phyloP scores from a whole-genome alignment of 192 early-diverging fungal genomes.

The Anaeromyces robustus region DNA sequence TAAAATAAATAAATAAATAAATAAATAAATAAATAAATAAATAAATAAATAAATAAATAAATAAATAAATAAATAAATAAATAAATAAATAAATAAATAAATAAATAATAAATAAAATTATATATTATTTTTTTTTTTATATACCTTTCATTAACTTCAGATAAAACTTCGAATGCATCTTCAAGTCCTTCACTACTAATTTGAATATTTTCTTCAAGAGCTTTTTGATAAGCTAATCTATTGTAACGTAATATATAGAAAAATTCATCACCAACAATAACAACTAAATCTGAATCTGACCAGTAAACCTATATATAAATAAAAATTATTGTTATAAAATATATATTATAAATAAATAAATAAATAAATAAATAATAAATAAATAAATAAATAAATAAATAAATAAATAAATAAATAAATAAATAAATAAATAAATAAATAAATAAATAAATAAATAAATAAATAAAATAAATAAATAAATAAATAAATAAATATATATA shows the following conservation, averaged over 20 bases:
- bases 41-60: background rate
- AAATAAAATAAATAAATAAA: no score
- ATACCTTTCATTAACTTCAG: conserved; percentile 73
- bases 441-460: no score
- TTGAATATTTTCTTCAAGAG: conserved; percentile 37
- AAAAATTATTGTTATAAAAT: background rate
- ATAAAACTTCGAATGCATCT: conserved; percentile 86
- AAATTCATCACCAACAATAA: conserved; percentile 81
- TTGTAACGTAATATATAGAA: conserved; percentile 90
- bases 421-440: no score
- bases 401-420: no score
- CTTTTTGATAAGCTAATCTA: conserved; percentile 63
- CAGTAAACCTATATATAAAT: conserved; percentile 50
- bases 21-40: conserved; percentile 14
- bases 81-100: background rate
- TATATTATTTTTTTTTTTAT: no score
- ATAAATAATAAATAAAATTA: no score
- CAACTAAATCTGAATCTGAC: conserved; percentile 86
- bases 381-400: no score
- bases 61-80: conserved; percentile 13
- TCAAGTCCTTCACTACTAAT: conserved; percentile 89
- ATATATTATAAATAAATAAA: no score
- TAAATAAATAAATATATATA: no score
- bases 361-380: background rate
- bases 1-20: no score